Percentiles rank a stretch among this genome's conserved stretches.
These are phyloP conservation scores for Ophiostoma novo-ulmi DNA, from an alignment of 2,329 filamentous ascomycete species.

Conservation along the genomic window DNA sequence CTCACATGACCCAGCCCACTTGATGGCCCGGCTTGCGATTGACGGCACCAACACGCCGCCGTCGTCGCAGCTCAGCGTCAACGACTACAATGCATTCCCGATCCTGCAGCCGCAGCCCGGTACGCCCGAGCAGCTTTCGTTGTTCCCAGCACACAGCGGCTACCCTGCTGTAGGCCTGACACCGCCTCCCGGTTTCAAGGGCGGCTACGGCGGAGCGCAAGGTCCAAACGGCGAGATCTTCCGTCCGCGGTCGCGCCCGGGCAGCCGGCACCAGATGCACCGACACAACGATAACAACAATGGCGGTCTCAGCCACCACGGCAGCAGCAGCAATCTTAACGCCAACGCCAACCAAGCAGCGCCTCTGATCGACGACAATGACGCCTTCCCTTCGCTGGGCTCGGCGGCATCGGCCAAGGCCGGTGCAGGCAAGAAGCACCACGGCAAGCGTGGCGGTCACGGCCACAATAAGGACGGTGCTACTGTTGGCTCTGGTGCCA, in stretches of 20 bases:
- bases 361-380: slow-evolving; percentile 82
- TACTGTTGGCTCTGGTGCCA: slow-evolving; percentile 13
- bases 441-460: slow-evolving; percentile 84
- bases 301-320: not conserved
- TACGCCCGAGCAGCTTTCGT: slow-evolving; percentile 54
- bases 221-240: slow-evolving; percentile 49
- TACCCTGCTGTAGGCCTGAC: slow-evolving; percentile 53
- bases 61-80: slow-evolving; percentile 56
- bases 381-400: slow-evolving; percentile 87
- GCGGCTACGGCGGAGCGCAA: slow-evolving; percentile 37
- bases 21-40: slow-evolving; percentile 75
- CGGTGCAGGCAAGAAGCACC: slow-evolving; percentile 83
- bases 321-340: slow-evolving; percentile 2
- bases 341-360: slow-evolving; percentile 50
- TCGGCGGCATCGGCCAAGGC: slow-evolving; percentile 59
- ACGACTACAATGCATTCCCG: slow-evolving; percentile 82
- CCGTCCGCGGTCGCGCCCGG: slow-evolving; percentile 73
- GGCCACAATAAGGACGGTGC: slow-evolving; percentile 64
- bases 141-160: slow-evolving; percentile 48
- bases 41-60: slow-evolving; percentile 63
- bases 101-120: slow-evolving; percentile 62
- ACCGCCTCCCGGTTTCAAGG: slow-evolving; percentile 67
- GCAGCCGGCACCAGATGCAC: slow-evolving; percentile 68
- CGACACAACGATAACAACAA: slow-evolving; percentile 39
- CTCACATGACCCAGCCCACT: slow-evolving; percentile 85